Evolutionary conservation across 208 protist species (phyloP), one percentile per base, ranked within the genome.

Genomic region (Vickermania spadyakhi): DNA sequence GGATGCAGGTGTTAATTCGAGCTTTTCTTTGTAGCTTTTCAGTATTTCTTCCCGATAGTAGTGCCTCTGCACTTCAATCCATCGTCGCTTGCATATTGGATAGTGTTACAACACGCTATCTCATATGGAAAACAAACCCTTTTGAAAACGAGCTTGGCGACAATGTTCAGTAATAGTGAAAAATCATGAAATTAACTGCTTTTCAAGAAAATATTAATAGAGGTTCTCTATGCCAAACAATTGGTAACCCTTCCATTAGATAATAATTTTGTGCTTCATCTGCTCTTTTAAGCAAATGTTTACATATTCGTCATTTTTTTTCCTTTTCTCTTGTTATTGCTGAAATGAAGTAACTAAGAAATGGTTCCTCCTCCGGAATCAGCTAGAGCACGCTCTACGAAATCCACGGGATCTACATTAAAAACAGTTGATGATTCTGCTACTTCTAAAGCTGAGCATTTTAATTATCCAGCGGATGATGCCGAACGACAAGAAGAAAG

Each of bases 11-110:
- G 2, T 7, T 91, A 1, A 61, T 91, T 26, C 78, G 87, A 11
- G 82, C 84, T 2, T 80, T 79, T 61, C 71, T 85, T 52, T 68
- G 77, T 0, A 81, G 77, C 26, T 94, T 90, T 57, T 86, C 84
- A 7, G 67, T 91, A n/a, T 84, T 87, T 71, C 71, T 94, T 45
- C 87, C 87, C 0, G 75, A 84, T 55, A 67, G 68, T n/a, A 74
- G 62, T 28, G 60, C 42, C 3, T 75, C 90, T 62, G 66, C 66
- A 11, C 1, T 88, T 0, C 65, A 73, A 36, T 71, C 87, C 1
- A 56, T 88, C 18, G 14, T 81, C 36, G 29, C 74, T 21, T 73
- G 70, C 0, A 45, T 82, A 14, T 50, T 89, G 28, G 84, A 91
- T 59, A 65, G 66, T 23, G 69, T 82, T 51, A 60, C 64, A 21